phyloP scores from a whole-genome alignment of 352 stramenopile species.

The Phytophthora kernoviae region DNA sequence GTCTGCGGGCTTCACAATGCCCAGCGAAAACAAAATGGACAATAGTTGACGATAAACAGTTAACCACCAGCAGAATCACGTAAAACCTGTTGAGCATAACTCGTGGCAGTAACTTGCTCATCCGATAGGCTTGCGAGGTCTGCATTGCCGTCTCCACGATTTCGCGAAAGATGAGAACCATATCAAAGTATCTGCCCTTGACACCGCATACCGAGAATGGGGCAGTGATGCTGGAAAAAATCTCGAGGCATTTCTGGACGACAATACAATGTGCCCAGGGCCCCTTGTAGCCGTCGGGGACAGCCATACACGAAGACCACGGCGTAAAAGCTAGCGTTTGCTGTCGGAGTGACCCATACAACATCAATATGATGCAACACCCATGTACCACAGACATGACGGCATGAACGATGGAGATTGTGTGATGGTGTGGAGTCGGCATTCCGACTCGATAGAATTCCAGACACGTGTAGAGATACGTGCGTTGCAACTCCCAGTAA shows the following conservation, averaged over 20 bases:
- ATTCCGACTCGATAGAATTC: conserved; percentile 35
- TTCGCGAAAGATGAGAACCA: conserved; percentile 20
- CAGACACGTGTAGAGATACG: conserved; percentile 26
- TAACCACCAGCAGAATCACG: conserved; percentile 26
- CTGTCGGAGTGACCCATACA: conserved; percentile 11
- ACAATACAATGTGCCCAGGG: background rate
- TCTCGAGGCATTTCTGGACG: conserved; percentile 1
- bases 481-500: conserved; percentile 26
- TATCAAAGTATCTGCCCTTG: conserved; percentile 30
- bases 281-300: no score
- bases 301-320: conserved; percentile 9
- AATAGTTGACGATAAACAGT: conserved; percentile 28
- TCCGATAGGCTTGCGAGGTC: conserved; percentile 31
- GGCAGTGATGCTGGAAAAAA: conserved; percentile 7
- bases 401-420: conserved; percentile 26
- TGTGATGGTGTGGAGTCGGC: conserved; percentile 17
- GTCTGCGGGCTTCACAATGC: conserved; percentile 7
- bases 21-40: conserved; percentile 12
- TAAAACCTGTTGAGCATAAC: conserved; percentile 38
- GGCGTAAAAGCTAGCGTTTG: conserved; percentile 16
- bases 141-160: conserved; percentile 30
- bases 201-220: conserved; percentile 24
- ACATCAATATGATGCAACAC: conserved; percentile 23
- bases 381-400: conserved; percentile 29
- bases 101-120: conserved; percentile 29